Base-by-base conservation (phyloP, 768 basidiomycete species). In the Suillus weaverae region DNA sequence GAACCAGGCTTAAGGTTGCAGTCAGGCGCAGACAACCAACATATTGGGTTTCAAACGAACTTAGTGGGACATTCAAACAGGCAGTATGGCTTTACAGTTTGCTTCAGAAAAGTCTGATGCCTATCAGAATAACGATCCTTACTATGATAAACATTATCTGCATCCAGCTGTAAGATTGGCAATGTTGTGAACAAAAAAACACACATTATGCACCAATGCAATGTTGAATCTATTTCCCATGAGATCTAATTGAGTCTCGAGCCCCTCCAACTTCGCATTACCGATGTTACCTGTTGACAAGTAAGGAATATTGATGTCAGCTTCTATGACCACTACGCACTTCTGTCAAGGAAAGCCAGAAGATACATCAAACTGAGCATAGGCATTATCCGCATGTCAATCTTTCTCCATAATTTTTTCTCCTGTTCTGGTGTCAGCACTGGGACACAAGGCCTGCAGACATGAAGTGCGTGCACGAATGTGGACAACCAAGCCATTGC, bases 111-210 rank as follows among this genome's bases (percentile, higher is more conserved):
- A 30, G 11, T 30, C 1, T 3, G 10, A 41, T 11, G 2, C 16
- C 56, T n/a, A 11, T 32, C 10, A 30, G 18, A 13, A 59, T 20
- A 41, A 30, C 10, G 2, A 32, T 13, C 73, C 85, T 65, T 68
- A 88, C 87, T 60, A 89, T 83, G 69, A 88, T 88, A 68, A 82
- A 89, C 84, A 89, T 85, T 0, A 86, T 88, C 87, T 89, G 62
- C 13, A 14, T 32, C 35, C 33, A 33, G 16, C 32, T 5, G 41
- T 30, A 57, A 36, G 43, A 63, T 35, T 32, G 26, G 1, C 4
- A 41, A 59, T 30, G n/a, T 9, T n/a, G 36, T n/a, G 5, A 18
- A 26, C 14, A 41, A 20, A 26, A 33, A 32, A 33, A 16, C 6
- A 70, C 76, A 20, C 62, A 86, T 85, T 9, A 71, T 77, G 32